Base-by-base conservation (phyloP, 1,284 basidiomycete genomes). In the Meira nashicola region DNA sequence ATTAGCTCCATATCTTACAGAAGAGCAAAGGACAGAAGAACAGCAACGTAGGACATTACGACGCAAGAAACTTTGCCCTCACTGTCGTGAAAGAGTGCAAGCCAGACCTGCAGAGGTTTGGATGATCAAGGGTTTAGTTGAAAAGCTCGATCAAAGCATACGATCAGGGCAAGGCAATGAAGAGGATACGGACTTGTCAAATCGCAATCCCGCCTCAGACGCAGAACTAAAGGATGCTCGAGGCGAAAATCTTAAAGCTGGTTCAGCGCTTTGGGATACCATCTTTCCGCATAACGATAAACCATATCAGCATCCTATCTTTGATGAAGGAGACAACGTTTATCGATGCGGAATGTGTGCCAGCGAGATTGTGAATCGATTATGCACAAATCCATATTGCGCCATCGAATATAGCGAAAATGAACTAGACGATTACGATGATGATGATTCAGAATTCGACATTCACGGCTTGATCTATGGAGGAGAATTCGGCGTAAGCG, bases 11-110 rank as follows among this genome's bases (percentile, higher is more conserved):
- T 50, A n/a, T 50, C n/a, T 50, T 3, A 15, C 17, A 39, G 50
- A 37, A 38, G 50, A 14, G 14, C 21, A 53, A 41, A 14, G 14
- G 37, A n/a, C 12, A 53, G 50, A 53, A 25, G 17, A 23, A 15
- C 15, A 41, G n/a, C 59, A 59, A 12, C n/a, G 33, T 4, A 63
- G 66, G 11, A 70, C 63, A 4, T 65, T 66, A 6, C 59, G 63
- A 38, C 62, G 70, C 15, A 70, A 70, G 38, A 77, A 77, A 60
- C 60, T 71, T 28, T 77, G 74, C 49, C 74, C 74, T 1, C 65
- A 65, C 5, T 77, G 74, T 58, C 70, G 74, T 3, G 64, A 66
- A 38, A 64, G 70, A 38, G 66, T 77, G 8, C 54, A 55, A 5
- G 62, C 63, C n/a, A 59, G 65, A 6, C 74, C 74, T 4, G 62